Evolutionary conservation across 2,329 filamentous ascomycete species (phyloP), one percentile per base, ranked within the genome.

Genomic region (Colletotrichum orchidophilum): DNA sequence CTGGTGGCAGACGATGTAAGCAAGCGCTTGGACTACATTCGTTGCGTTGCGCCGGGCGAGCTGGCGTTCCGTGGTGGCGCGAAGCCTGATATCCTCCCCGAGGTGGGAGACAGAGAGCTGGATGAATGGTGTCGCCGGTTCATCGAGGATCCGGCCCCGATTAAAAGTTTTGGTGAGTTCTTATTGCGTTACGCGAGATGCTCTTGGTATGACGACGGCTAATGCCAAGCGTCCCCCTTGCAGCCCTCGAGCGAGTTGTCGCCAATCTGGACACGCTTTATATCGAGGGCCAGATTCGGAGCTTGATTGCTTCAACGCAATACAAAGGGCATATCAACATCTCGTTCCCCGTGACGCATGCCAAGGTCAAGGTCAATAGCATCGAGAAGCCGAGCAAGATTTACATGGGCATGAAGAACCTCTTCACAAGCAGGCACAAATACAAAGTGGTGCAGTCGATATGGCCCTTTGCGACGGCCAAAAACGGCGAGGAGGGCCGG

Each of bases 391-490:
- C 87, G 68, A 87, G 88, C 75, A 84, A 84, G 63, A 87, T 90
- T 77, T 84, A 89, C 74, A 87, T 85, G 13, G 85, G 81, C 27
- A 81, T 90, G 29, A 82, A 85, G 2, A 83, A 84, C 27, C 77
- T 89, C 2, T 88, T 90, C 73, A 81, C 82, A 0, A 86, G 87
- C 3, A 87, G 85, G 76, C 85, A 83, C 76, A 85, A 83, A 72
- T 90, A 89, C 73, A 87, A 89, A 76, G 85, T 88, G 3, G 82
- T 87, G 59, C 87, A 88, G 76, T 82, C 84, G 1, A 83, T 90
- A 1, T 90, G 88, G 87, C 88, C 87, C 3, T 90, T 88, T 78
- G 87, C 87, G 1, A 86, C 85, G 73, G 80, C 81, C 3, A 80
- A 77, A 75, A 84, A 79, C 73, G 86, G 80, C 49, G 85, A 86